Percentiles rank a stretch among this genome's conserved stretches.
Conservation (phyloP, 768 basidiomycete genomes). For the Butyriboletus loyo region DNA sequence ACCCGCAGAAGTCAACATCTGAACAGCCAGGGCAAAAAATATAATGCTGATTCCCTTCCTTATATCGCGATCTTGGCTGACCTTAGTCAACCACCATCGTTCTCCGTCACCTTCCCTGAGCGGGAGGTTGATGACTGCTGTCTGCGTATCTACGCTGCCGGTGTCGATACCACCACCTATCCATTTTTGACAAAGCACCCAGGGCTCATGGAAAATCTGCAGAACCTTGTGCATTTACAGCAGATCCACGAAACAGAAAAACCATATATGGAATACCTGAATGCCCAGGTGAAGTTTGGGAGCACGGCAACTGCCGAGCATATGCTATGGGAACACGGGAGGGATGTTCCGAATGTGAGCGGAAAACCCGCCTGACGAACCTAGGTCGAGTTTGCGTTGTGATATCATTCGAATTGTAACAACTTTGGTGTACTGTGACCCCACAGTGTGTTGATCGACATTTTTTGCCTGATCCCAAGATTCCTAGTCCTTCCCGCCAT, state of each 20-base stretch:
- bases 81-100: neutral
- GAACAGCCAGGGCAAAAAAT: neutral
- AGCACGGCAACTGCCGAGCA: too few species aligned
- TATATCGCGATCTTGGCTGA: slow-evolving; percentile 19
- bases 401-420: neutral
- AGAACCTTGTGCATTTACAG: neutral
- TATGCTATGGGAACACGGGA: slow-evolving; percentile 11
- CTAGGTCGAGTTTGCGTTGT: neutral
- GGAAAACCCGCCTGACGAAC: neutral
- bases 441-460: too few species aligned
- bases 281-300: too few species aligned
- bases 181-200: slow-evolving; percentile 2
- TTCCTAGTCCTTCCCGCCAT: too few species aligned
- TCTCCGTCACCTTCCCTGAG: slow-evolving; percentile 5
- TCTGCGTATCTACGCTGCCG: slow-evolving; percentile 11
- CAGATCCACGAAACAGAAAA: neutral
- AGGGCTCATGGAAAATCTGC: neutral
- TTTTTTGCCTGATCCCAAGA: too few species aligned
- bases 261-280: neutral
- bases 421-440: too few species aligned
- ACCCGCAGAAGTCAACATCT: neutral
- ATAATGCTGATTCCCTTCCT: neutral
- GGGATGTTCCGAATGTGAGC: neutral
- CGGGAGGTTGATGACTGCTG: slow-evolving; percentile 1
- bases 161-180: neutral